A percentile compares a stretch with the other conserved stretches of the same genome.
Conservation (phyloP, 2,329 filamentous ascomycete species). For the Pseudomassariella vexata region DNA sequence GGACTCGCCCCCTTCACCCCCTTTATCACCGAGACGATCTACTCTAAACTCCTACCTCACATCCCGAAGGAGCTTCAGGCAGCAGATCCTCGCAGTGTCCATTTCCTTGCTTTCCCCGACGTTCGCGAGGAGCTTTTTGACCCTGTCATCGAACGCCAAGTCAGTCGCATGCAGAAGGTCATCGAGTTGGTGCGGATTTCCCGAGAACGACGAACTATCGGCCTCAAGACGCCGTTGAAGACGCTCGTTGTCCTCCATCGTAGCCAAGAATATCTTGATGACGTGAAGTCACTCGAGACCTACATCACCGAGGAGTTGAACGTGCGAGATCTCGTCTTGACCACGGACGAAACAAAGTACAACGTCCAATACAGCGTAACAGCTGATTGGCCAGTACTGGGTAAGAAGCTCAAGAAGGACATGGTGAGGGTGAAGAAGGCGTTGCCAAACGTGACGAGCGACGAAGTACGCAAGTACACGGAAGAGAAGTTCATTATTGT, state of each 20-base stretch:
- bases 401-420: conserved; percentile 97
- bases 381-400: conserved; percentile 89
- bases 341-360: conserved; percentile 83
- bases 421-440: conserved; percentile 88
- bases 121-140: conserved; percentile 87
- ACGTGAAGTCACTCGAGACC: conserved; percentile 76
- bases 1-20: conserved; percentile 92
- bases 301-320: conserved; percentile 94
- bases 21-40: conserved; percentile 94
- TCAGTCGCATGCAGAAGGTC: conserved; percentile 88
- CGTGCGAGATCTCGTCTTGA: conserved; percentile 76
- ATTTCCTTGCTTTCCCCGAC: conserved; percentile 87
- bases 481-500: conserved; percentile 69
- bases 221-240: conserved; percentile 86
- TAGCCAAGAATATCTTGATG: conserved; percentile 75
- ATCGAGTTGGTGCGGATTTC: conserved; percentile 87
- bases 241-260: conserved; percentile 84
- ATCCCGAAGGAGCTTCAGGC: conserved; percentile 67
- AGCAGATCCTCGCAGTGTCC: conserved; percentile 77
- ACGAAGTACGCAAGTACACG: conserved; percentile 76
- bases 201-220: conserved; percentile 76
- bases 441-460: conserved; percentile 69
- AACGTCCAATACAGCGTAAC: conserved; percentile 85
- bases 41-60: conserved; percentile 72
- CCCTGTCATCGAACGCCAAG: conserved; percentile 75